A percentile compares a stretch with the other conserved stretches of the same genome.
phyloP scores from a whole-genome alignment of 495 filamentous ascomycete genomes.

The Aspergillus nanangensis region DNA sequence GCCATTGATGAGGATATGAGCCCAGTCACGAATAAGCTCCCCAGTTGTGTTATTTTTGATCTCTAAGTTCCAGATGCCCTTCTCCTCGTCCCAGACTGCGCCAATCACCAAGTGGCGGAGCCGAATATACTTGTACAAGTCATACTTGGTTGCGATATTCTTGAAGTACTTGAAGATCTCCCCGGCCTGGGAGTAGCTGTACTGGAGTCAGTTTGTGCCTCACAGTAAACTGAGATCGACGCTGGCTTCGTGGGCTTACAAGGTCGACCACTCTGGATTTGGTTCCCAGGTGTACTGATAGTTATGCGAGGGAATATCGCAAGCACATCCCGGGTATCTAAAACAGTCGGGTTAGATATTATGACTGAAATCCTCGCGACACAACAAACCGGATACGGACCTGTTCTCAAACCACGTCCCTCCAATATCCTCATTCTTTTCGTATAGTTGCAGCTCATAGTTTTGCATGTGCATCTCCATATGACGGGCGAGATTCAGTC shows the following conservation, averaged over 20 bases:
- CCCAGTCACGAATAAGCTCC: constrained; percentile 17
- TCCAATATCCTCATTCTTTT: constrained; percentile 41
- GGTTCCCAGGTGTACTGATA: constrained; percentile 35
- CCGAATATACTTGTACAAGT: constrained; percentile 28
- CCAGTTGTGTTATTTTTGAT: constrained; percentile 13
- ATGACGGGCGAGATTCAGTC: constrained; percentile 34
- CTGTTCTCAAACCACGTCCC: constrained; percentile 62
- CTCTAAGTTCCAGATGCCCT: constrained; percentile 38
- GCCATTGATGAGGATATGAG: constrained; percentile 44
- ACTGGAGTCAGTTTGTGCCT: constrained; percentile 42
- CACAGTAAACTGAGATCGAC: constrained; percentile 35
- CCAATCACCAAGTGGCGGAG: constrained; percentile 26
- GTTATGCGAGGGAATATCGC: constrained; percentile 25
- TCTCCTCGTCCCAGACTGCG: constrained; percentile 35
- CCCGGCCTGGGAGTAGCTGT: constrained; percentile 19
- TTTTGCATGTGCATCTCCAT: constrained; percentile 30
- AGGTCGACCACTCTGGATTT: constrained; percentile 43
- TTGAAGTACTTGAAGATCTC: constrained; percentile 56
- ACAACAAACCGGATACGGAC: too few relatives aligned
- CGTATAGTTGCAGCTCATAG: constrained; percentile 32
- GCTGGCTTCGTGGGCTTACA: constrained; percentile 32
- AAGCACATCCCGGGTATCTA: constrained; percentile 53
- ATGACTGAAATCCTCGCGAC: too few relatives aligned
- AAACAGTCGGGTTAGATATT: too few relatives aligned
- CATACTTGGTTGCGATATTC: constrained; percentile 31